Percentiles rank a stretch among this genome's conserved stretches.
phyloP scores from a whole-genome alignment of 2,329 filamentous ascomycete genomes.

The Diaporthe sp. region DNA sequence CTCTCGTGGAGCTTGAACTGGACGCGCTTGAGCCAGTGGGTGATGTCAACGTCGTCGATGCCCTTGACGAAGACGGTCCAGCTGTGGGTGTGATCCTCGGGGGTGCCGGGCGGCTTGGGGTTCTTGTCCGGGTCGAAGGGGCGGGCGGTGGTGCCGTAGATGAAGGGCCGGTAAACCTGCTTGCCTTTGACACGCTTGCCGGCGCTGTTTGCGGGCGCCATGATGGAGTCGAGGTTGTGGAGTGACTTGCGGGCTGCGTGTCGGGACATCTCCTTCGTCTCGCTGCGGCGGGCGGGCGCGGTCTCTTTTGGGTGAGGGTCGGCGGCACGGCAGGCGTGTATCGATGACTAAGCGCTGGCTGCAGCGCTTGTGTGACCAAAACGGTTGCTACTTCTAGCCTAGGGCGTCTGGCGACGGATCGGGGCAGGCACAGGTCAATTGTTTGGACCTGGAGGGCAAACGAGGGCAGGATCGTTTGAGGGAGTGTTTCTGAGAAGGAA shows the following conservation, averaged over 20 bases:
- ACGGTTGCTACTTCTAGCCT: background rate
- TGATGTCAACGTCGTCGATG: conserved; percentile 89
- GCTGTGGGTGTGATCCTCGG: conserved; percentile 94
- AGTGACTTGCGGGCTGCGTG: conserved; percentile 37
- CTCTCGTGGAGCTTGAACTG: conserved; percentile 99
- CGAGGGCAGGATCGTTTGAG: background rate
- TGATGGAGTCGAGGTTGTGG: conserved; percentile 49
- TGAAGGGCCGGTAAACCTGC: conserved; percentile 75
- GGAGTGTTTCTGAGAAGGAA: background rate
- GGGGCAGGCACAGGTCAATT: background rate
- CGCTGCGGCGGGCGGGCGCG: conserved; percentile 16
- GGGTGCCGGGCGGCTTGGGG: conserved; percentile 81
- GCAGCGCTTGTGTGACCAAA: conserved; percentile 12
- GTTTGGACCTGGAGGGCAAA: background rate
- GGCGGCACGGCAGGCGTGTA: background rate
- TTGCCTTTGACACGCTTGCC: conserved; percentile 76
- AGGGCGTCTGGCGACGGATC: conserved; percentile 4
- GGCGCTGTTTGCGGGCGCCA: conserved; percentile 71
- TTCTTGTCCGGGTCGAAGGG: conserved; percentile 84
- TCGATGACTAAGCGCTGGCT: conserved; percentile 19
- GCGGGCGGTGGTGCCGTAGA: conserved; percentile 85
- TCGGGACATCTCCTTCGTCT: conserved; percentile 41
- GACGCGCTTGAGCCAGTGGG: conserved; percentile 95
- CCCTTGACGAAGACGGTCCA: conserved; percentile 97
- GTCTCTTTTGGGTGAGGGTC: background rate